Base-by-base conservation (phyloP, 1,139 yeast genomes). In the Saccharomyces hybrid region DNA sequence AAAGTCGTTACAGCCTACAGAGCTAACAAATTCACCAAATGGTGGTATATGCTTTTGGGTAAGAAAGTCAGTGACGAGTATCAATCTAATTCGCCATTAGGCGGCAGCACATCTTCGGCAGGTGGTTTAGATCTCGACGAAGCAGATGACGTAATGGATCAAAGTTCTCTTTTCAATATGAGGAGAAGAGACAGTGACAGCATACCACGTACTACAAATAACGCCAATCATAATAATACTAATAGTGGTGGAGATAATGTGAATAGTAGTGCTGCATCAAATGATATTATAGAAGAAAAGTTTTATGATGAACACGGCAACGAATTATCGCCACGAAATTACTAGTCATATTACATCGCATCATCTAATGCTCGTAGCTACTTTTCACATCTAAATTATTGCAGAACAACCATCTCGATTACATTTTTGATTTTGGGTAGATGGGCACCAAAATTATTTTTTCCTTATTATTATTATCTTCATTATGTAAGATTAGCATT, bases 1-100 rank as follows among this genome's bases (percentile, higher is more conserved):
- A 73, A 73, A 55, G 66, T 73, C 3, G 73, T 74, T 21, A 64
- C 71, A 1, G 70, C 71, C 3, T 66, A 69, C 52, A 63, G 63
- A 42, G 63, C 64, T 44, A 66, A 67, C 55, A 64, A 60, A 38
- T 50, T 69, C 14, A 64, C 64, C 8, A 64, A 62, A 51, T 62
- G 64, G 58, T 66, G 70, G 70, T 60, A 60, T 49, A 55, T 58
- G 9, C 49, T 66, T 44, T 53, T 66, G 54, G 71, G 71, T 21
- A 64, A 65, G 48, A 62, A 64, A 49, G 57, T 61, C 21, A 60
- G 58, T 47, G 64, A 62, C 47, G 63, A 62, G 44, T 67, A 66
- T 55, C 69, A 65, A 28, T 63, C 67, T 24, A 63, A 59, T 34
- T 58, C 67, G 4, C 69, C 70, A 3, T 51, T 66, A 14, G 69